A percentile compares a stretch with the other conserved stretches of the same genome.
Conservation (phyloP, 2,329 filamentous ascomycete genomes). For the Ophiosphaerella herpotricha region DNA sequence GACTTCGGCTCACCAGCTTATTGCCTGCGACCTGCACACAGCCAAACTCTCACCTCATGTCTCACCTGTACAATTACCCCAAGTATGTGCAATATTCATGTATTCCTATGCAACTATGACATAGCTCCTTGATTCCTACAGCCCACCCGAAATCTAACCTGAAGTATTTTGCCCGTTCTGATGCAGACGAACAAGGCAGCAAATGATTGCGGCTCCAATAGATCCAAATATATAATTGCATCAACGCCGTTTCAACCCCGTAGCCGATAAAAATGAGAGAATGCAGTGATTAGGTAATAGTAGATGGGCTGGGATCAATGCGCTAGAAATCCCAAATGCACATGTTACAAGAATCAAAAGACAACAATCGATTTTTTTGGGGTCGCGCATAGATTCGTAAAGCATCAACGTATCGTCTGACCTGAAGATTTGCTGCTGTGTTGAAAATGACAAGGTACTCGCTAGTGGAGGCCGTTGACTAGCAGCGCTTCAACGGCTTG, state of each 20-base stretch:
- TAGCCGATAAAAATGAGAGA: constrained; percentile 1
- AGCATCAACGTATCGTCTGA: constrained; percentile 8
- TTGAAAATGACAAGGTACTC: background rate
- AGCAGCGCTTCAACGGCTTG: constrained; percentile 40
- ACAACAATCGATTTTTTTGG: constrained; percentile 13
- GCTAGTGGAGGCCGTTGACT: constrained; percentile 27
- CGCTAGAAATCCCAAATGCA: background rate
- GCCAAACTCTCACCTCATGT: background rate
- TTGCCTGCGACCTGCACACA: too few species aligned
- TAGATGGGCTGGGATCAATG: constrained; percentile 1
- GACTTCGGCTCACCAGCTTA: too few species aligned
- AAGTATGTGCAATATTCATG: background rate
- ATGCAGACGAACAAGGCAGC: background rate
- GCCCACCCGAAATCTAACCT: background rate
- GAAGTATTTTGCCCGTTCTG: constrained; percentile 3
- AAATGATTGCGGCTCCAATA: background rate
- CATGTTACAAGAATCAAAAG: constrained; percentile 7
- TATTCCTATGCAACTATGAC: constrained; percentile 4
- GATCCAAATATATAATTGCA: constrained; percentile 2
- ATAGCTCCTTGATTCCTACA: constrained; percentile 1
- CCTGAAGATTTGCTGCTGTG: background rate
- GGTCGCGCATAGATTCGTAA: constrained; percentile 23
- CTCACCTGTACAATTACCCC: background rate
- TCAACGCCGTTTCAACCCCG: background rate
- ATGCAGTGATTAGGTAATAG: constrained; percentile 9